Percentiles rank a stretch among this genome's conserved stretches.
Conservation (phyloP, 2,329 filamentous ascomycete genomes). For the Nectriaceae sp. region DNA sequence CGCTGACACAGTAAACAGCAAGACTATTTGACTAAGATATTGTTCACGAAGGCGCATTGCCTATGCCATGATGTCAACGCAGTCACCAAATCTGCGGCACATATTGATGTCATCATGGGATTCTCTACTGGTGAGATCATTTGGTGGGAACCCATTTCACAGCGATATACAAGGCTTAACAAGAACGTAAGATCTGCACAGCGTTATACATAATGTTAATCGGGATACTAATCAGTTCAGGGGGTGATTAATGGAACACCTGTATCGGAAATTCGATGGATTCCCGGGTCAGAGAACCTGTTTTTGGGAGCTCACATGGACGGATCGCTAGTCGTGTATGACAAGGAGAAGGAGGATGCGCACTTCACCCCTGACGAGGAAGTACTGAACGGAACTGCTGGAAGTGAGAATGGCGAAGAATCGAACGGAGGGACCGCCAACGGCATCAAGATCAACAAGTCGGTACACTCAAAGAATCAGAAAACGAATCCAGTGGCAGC, state of each 20-base stretch:
- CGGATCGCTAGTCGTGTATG: conserved; percentile 87
- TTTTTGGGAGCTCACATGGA: conserved; percentile 94
- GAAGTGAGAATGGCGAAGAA: conserved; percentile 42
- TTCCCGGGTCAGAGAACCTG: conserved; percentile 89
- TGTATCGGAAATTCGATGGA: conserved; percentile 86
- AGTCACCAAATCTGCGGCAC: conserved; percentile 74
- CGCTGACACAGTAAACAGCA: conserved; percentile 52
- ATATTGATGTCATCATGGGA: conserved; percentile 91
- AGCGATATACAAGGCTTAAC: conserved; percentile 93
- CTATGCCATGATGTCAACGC: conserved; percentile 91
- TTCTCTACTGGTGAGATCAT: conserved; percentile 97
- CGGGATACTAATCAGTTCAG: conserved; percentile 40
- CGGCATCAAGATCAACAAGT: conserved; percentile 78
- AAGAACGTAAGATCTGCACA: conserved; percentile 75
- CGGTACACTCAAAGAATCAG: conserved; percentile 90
- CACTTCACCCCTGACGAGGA: conserved; percentile 73
- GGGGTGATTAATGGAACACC: conserved; percentile 85
- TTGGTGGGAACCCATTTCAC: conserved; percentile 97
- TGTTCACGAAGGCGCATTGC: conserved; percentile 96
- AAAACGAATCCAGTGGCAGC: conserved; percentile 89
- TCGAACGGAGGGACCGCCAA: conserved; percentile 37
- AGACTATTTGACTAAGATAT: conserved; percentile 91
- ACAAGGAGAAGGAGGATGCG: conserved; percentile 94
- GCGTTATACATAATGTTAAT: not conserved
- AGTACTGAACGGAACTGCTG: conserved; percentile 64